Percentiles rank a stretch among this genome's conserved stretches.
phyloP scores from a whole-genome alignment of 1,284 basidiomycete species.

The Trametes polyzona region DNA sequence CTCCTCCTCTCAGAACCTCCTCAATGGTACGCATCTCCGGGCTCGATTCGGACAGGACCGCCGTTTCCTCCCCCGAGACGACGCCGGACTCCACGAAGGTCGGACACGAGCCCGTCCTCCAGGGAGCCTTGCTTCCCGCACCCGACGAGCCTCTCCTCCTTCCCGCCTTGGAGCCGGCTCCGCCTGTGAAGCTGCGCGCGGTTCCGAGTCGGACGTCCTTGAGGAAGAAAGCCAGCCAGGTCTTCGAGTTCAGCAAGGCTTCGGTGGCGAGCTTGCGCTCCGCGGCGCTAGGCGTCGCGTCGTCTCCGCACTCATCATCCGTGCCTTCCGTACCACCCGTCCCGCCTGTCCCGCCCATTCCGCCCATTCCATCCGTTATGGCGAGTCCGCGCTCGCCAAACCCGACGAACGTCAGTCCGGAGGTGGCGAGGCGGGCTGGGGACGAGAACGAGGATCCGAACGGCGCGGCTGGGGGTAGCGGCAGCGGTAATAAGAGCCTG shows the following conservation, averaged over 20 bases:
- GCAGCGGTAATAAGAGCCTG: conserved; percentile 5
- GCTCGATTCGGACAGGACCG: conserved; percentile 5
- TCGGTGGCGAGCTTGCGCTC: conserved; percentile 21
- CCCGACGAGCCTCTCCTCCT: conserved; percentile 12
- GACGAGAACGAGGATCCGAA: neutral
- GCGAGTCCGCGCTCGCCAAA: neutral
- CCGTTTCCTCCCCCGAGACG: conserved; percentile 8
- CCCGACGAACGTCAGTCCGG: neutral
- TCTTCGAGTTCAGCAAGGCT: conserved; percentile 22
- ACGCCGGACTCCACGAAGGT: neutral
- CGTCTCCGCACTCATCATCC: neutral
- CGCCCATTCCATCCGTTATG: neutral
- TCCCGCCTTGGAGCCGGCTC: conserved; percentile 21
- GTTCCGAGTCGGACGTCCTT: conserved; percentile 19
- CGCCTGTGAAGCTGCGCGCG: conserved; percentile 7
- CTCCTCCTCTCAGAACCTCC: neutral
- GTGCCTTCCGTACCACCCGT: neutral
- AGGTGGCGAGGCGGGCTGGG: neutral
- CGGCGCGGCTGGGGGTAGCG: neutral
- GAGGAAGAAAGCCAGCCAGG: conserved; percentile 26
- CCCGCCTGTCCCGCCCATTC: neutral
- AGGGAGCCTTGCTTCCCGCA: neutral
- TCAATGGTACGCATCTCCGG: conserved; percentile 10
- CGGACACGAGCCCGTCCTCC: neutral
- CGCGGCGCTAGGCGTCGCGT: conserved; percentile 12